phyloP scores from a whole-genome alignment of 163 green algal genomes.

The Scenedesmus sp. region DNA sequence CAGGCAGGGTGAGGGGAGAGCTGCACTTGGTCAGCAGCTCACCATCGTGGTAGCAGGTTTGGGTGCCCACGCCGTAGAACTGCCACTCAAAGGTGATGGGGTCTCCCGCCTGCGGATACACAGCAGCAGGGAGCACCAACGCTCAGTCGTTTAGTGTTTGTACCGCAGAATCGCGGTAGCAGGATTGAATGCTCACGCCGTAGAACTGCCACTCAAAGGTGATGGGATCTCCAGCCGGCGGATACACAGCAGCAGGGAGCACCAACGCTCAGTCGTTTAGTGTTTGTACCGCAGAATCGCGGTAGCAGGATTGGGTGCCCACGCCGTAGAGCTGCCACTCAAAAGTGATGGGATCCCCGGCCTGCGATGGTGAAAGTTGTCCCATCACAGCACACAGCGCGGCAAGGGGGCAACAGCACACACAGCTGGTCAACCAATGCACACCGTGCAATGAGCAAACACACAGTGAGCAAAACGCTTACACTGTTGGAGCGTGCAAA shows the following conservation, averaged over 20 bases:
- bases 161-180: constrained; percentile 4
- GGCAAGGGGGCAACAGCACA: too few species aligned
- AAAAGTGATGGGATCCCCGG: background rate
- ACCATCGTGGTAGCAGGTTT: constrained; percentile 30
- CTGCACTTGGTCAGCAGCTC: background rate
- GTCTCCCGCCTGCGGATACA: background rate
- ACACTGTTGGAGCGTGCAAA: too few species aligned
- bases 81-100: constrained; percentile 7
- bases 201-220: constrained; percentile 11
- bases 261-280: background rate
- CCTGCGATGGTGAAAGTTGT: background rate
- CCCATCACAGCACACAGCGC: too few species aligned
- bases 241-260: too few species aligned
- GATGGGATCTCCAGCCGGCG: background rate
- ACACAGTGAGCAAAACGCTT: too few species aligned
- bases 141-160: too few species aligned
- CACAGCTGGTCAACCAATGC: too few species aligned
- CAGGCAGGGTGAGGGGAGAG: background rate
- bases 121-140: background rate
- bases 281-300: background rate
- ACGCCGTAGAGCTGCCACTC: constrained; percentile 10
- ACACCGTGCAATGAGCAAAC: too few species aligned
- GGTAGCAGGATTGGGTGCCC: constrained; percentile 8
- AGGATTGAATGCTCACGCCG: background rate
- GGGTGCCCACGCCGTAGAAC: background rate